A percentile compares a stretch with the other conserved stretches of the same genome.
These are phyloP conservation scores for Trichoderma virens DNA, from an alignment of 495 filamentous ascomycete species.

Conservation along the genomic window DNA sequence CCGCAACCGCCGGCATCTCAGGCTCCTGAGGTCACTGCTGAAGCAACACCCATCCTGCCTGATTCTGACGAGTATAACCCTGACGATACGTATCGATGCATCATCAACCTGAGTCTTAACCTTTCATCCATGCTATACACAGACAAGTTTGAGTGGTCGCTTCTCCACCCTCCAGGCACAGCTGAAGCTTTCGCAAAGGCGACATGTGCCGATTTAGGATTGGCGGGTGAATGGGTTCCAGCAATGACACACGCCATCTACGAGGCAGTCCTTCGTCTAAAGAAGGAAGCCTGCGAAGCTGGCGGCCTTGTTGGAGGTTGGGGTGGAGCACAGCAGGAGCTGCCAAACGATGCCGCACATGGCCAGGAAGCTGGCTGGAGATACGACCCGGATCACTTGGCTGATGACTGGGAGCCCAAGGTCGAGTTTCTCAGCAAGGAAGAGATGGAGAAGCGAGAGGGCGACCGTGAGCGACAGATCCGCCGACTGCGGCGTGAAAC, in stretches of 20 bases:
- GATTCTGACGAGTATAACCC: constrained; percentile 60
- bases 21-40: constrained; percentile 39
- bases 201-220: constrained; percentile 84
- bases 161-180: constrained; percentile 83
- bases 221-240: constrained; percentile 87
- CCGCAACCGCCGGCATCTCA: constrained; percentile 5
- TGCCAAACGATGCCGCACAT: constrained; percentile 78
- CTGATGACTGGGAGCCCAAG: constrained; percentile 90
- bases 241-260: constrained; percentile 95
- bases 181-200: constrained; percentile 87
- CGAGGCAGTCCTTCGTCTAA: constrained; percentile 83
- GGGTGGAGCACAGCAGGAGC: constrained; percentile 50
- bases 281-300: constrained; percentile 92
- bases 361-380: constrained; percentile 81
- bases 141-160: constrained; percentile 97
- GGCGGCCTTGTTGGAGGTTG: constrained; percentile 68
- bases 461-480: constrained; percentile 87
- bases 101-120: constrained; percentile 87
- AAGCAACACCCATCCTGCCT: constrained; percentile 41
- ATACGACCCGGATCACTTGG: constrained; percentile 83
- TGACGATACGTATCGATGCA: constrained; percentile 86
- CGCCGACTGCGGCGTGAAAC: constrained; percentile 82
- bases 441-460: constrained; percentile 96
- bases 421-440: constrained; percentile 85
- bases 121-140: constrained; percentile 87